Conservation (phyloP, 441 rosid species). For the Erodium moschatum region DNA sequence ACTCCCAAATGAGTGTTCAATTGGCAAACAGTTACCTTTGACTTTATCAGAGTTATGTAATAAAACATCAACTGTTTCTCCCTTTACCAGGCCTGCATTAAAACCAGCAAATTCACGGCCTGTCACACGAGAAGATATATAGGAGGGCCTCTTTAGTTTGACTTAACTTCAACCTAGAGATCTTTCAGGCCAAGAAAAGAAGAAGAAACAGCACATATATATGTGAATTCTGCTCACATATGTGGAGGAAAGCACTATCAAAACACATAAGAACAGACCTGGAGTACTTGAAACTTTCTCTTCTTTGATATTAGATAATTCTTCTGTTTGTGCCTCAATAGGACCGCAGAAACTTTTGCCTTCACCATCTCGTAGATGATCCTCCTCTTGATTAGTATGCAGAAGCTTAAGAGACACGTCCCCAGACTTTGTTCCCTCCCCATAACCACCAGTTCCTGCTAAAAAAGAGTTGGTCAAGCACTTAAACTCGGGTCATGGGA, state of each 20-base stretch:
- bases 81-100: constrained; percentile 6
- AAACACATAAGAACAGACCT: constrained; percentile 23
- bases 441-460: constrained; percentile 27
- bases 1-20: constrained; percentile 19
- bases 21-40: constrained; percentile 21
- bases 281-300: constrained; percentile 16
- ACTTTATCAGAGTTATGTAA: constrained; percentile 26
- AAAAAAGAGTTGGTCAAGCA: neutral
- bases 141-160: neutral
- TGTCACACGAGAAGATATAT: constrained; percentile 1
- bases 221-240: neutral
- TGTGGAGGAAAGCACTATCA: neutral
- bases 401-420: constrained; percentile 15
- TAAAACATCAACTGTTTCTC: constrained; percentile 15
- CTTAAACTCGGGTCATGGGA: too few relatives aligned
- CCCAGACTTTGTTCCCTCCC: constrained; percentile 19
- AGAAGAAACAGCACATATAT: neutral
- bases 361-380: constrained; percentile 18
- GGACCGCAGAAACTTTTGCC: constrained; percentile 15
- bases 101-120: constrained; percentile 9
- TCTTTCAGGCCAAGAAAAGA: neutral
- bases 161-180: neutral
- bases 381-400: constrained; percentile 16
- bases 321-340: constrained; percentile 11
- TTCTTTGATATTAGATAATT: constrained; percentile 16